These are phyloP conservation scores for Ceratocystis alfenasii DNA, from an alignment of 2,329 filamentous ascomycete species.

Conservation along the genomic window DNA sequence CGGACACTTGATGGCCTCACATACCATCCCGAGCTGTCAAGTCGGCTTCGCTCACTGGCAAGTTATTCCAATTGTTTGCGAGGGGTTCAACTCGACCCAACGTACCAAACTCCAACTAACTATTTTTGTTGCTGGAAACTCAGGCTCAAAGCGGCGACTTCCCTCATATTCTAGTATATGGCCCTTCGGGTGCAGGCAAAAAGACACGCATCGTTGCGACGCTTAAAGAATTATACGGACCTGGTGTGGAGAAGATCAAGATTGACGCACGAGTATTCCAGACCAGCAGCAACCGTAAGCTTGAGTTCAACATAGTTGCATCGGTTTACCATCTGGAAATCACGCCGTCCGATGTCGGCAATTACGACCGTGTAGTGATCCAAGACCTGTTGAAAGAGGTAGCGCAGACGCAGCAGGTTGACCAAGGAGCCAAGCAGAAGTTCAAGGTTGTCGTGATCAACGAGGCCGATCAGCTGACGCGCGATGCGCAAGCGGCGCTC, in stretches of 20 bases:
- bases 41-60: slow-evolving; percentile 76
- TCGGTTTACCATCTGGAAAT: slow-evolving; percentile 98
- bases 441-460: slow-evolving; percentile 99
- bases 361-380: slow-evolving; percentile 88
- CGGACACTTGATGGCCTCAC: slow-evolving; percentile 65
- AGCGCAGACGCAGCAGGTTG: slow-evolving; percentile 97
- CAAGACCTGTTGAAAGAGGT: slow-evolving; percentile 96
- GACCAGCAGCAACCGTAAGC: slow-evolving; percentile 87
- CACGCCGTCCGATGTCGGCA: slow-evolving; percentile 91
- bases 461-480: slow-evolving; percentile 84
- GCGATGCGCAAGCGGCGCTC: slow-evolving; percentile 90
- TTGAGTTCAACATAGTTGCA: slow-evolving; percentile 97
- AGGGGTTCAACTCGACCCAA: not conserved
- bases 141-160: slow-evolving; percentile 96
- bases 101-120: not conserved
- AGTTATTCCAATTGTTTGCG: slow-evolving; percentile 26
- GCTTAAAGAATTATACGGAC: slow-evolving; percentile 85
- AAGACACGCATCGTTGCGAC: slow-evolving; percentile 96
- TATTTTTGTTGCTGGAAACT: slow-evolving; percentile 10
- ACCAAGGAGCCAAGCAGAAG: slow-evolving; percentile 73
- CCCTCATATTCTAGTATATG: slow-evolving; percentile 92
- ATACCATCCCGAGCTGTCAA: slow-evolving; percentile 82
- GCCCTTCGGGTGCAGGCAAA: slow-evolving; percentile 90
- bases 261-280: slow-evolving; percentile 96
- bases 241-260: slow-evolving; percentile 99